Percentiles rank a stretch among this genome's conserved stretches.
Conservation (phyloP, 2,329 filamentous ascomycete genomes). For the Botryotinia calthae region DNA sequence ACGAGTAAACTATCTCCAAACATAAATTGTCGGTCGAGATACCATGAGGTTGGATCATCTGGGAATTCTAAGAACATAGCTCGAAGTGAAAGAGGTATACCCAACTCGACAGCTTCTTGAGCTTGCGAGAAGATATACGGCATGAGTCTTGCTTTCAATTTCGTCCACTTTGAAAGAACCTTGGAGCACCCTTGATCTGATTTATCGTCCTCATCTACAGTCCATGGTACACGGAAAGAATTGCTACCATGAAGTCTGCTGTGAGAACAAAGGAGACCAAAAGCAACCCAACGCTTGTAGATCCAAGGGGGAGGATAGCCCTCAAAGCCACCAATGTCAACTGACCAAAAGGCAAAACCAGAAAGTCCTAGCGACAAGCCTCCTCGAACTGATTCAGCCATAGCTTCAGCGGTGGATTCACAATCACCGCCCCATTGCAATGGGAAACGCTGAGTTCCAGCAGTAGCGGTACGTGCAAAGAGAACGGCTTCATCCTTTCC, state of each 20-base stretch:
- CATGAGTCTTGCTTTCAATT: slow-evolving; percentile 54
- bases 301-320: slow-evolving; percentile 56
- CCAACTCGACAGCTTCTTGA: slow-evolving; percentile 47
- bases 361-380: slow-evolving; percentile 55
- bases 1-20: slow-evolving; percentile 55
- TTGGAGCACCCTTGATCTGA: slow-evolving; percentile 48
- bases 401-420: slow-evolving; percentile 60
- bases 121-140: slow-evolving; percentile 57
- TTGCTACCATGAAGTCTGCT: slow-evolving; percentile 58
- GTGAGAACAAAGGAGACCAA: slow-evolving; percentile 59
- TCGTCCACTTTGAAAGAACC: slow-evolving; percentile 46
- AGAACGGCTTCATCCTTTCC: slow-evolving; percentile 53
- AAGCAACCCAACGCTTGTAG: slow-evolving; percentile 64
- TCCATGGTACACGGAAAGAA: slow-evolving; percentile 63
- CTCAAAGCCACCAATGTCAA: slow-evolving; percentile 63
- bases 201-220: slow-evolving; percentile 54
- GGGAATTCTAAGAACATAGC: slow-evolving; percentile 61
- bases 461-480: slow-evolving; percentile 57
- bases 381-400: slow-evolving; percentile 60
- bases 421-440: slow-evolving; percentile 63
- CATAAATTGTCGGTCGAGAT: slow-evolving; percentile 60
- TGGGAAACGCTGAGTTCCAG: slow-evolving; percentile 58
- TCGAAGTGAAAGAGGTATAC: slow-evolving; percentile 53
- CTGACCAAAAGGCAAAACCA: slow-evolving; percentile 60
- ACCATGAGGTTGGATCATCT: slow-evolving; percentile 56